Evolutionary conservation across 169 alveolate species (phyloP).

Genomic region (Cryptosporidium felis): DNA sequence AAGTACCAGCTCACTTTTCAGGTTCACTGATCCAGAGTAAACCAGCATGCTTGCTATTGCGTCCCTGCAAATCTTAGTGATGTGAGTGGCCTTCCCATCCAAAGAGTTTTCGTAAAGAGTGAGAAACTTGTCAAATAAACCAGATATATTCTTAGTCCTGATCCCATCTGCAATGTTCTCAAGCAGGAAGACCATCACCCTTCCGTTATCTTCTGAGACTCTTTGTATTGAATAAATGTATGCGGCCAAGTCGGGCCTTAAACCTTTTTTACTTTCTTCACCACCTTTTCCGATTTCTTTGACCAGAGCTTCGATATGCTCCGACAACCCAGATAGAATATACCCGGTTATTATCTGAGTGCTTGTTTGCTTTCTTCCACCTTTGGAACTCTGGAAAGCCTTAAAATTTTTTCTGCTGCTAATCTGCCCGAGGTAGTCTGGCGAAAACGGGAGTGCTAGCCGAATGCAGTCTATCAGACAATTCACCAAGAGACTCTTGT

Average conservation of each 20-base stretch:
- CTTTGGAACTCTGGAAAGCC: not conserved
- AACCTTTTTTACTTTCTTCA: not conserved
- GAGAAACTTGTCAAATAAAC: not conserved
- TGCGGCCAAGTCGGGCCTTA: not conserved
- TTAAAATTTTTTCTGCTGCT: not conserved
- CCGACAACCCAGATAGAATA: not conserved
- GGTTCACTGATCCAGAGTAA: not conserved
- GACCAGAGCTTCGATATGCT: not conserved
- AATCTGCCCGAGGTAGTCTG: not conserved
- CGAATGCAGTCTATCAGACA: slow-evolving; percentile 31
- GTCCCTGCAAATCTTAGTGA: not conserved
- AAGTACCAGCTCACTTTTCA: not conserved
- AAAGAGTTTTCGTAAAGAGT: not conserved
- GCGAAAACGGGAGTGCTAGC: slow-evolving; percentile 20
- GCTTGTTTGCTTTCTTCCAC: not conserved
- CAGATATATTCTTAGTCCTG: not conserved
- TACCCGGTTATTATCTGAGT: not conserved
- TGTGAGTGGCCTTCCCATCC: not conserved
- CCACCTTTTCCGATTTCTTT: not conserved
- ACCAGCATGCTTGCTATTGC: not conserved
- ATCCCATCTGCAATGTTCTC: not conserved
- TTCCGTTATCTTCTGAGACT: not conserved
- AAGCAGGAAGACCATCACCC: not conserved
- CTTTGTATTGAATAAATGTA: slow-evolving; percentile 27
- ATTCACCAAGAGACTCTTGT: slow-evolving; percentile 4